Percentiles rank a stretch among this genome's conserved stretches.
Conservation (phyloP, 371 early-diverging fungal species). For the Lichtheimia corymbifera region DNA sequence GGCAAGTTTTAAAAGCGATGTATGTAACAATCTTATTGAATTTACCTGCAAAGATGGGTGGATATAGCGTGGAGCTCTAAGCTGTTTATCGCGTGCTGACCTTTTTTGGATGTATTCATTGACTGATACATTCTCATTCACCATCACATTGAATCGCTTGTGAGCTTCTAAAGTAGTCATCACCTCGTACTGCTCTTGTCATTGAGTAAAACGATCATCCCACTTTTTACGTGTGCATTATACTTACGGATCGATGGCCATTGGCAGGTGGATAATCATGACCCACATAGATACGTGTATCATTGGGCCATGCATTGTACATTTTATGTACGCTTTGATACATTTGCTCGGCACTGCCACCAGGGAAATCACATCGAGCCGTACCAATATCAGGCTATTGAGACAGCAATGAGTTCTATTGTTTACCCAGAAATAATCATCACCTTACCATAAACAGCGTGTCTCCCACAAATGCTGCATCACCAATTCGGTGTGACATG, state of each 20-base stretch:
- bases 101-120: slow-evolving; percentile 34
- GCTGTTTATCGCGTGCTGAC: slow-evolving; percentile 28
- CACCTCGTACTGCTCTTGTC: slow-evolving; percentile 27
- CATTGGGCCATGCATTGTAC: slow-evolving; percentile 41
- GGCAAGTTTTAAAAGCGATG: no score
- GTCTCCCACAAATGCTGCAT: slow-evolving; percentile 51
- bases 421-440: no score
- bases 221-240: background rate
- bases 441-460: slow-evolving; percentile 47
- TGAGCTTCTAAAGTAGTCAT: slow-evolving; percentile 30
- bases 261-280: slow-evolving; percentile 44
- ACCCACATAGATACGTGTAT: slow-evolving; percentile 49
- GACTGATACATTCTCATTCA: slow-evolving; percentile 20
- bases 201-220: background rate
- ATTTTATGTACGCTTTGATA: slow-evolving; percentile 45
- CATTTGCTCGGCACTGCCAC: slow-evolving; percentile 44
- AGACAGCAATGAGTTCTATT: background rate
- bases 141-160: slow-evolving; percentile 43
- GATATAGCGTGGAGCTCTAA: slow-evolving; percentile 42
- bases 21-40: no score
- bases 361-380: slow-evolving; percentile 53
- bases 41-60: slow-evolving; percentile 53
- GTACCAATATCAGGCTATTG: slow-evolving; percentile 51
- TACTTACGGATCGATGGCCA: slow-evolving; percentile 30
- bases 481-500: slow-evolving; percentile 45